Evolutionary conservation across 2,329 filamentous ascomycete genomes (phyloP), one percentile per base, ranked within the genome.

Genomic region (Myriosclerotinia curreyana): DNA sequence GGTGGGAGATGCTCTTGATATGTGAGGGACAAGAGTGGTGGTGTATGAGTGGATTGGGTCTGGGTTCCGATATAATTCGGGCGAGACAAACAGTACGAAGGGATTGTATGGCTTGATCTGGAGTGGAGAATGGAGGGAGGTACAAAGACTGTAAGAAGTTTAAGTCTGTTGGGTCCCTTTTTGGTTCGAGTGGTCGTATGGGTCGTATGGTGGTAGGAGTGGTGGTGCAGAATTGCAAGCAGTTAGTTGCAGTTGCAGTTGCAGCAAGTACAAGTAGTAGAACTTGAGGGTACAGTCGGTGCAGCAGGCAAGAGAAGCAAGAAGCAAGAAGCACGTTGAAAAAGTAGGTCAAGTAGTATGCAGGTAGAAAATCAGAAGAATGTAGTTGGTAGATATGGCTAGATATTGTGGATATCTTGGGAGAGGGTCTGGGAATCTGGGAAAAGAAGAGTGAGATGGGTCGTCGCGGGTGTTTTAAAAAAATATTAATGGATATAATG

Each of bases 11-110:
- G 31, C 25, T 59, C 44, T 64, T 59, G 46, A 64, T 64, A 64
- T 64, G 61, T 64, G 61, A 64, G 61, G 61, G 61, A 59, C 61
- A 59, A 64, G 46, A 63, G 46, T 59, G 46, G 44, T 58, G 52
- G 52, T 38, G 38, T 59, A 25, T 58, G 61, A 59, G 55, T 59
- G 55, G 55, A n/a, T 59, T 59, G 6, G 31, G 44, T 51, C 53
- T 48, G 42, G 34, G 25, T 64, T 59, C 61, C 61, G 61, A 64
- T 64, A 42, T 51, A 58, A 42, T 25, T 59, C 61, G 61, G 61
- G 15, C 38, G 25, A 62, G 60, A 64, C 61, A 64, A 64, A 64
- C 61, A 59, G 61, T 36, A 28, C 12, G 48, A 9, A 22, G n/a
- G 58, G 58, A 60, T 50, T 60, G 48, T 51, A 59, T 59, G 55